A percentile compares a stretch with the other conserved stretches of the same genome.
Conservation (phyloP, 768 basidiomycete genomes). For the Kwoniella dejecticola region DNA sequence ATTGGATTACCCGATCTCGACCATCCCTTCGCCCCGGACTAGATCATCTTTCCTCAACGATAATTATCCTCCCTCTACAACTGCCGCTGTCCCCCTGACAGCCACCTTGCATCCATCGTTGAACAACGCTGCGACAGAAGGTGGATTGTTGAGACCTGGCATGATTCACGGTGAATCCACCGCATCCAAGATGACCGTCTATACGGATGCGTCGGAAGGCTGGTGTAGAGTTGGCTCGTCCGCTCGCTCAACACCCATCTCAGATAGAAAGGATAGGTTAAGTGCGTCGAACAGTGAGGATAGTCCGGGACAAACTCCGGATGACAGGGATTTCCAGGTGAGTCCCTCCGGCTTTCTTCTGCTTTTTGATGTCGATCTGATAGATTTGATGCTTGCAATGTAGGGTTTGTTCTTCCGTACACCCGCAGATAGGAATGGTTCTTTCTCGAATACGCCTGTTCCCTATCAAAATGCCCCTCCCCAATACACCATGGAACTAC, state of each 20-base stretch:
- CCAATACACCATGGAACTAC: background rate
- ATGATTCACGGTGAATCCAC: conserved; percentile 26
- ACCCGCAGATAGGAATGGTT: conserved; percentile 28
- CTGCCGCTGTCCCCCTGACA: background rate
- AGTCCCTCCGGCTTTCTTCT: conserved; percentile 4
- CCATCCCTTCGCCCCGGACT: conserved; percentile 22
- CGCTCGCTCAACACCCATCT: conserved; percentile 11
- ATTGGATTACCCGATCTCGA: conserved; percentile 29
- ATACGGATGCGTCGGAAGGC: conserved; percentile 47
- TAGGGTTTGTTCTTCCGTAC: conserved; percentile 51
- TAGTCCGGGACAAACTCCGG: conserved; percentile 25
- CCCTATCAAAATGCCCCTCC: conserved; percentile 18
- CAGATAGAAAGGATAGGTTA: conserved; percentile 8
- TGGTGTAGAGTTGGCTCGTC: conserved; percentile 27
- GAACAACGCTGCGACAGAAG: background rate
- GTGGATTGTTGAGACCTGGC: conserved; percentile 13
- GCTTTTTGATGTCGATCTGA: too few relatives aligned
- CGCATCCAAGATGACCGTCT: conserved; percentile 27
- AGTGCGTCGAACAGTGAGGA: background rate
- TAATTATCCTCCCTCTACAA: conserved; percentile 3
- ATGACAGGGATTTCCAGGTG: conserved; percentile 46
- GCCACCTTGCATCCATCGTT: background rate
- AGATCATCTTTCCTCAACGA: background rate
- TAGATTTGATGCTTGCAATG: background rate
- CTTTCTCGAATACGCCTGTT: conserved; percentile 21